Evolutionary conservation across 495 filamentous ascomycete genomes (phyloP).

Genomic region (Cryomyces minteri): DNA sequence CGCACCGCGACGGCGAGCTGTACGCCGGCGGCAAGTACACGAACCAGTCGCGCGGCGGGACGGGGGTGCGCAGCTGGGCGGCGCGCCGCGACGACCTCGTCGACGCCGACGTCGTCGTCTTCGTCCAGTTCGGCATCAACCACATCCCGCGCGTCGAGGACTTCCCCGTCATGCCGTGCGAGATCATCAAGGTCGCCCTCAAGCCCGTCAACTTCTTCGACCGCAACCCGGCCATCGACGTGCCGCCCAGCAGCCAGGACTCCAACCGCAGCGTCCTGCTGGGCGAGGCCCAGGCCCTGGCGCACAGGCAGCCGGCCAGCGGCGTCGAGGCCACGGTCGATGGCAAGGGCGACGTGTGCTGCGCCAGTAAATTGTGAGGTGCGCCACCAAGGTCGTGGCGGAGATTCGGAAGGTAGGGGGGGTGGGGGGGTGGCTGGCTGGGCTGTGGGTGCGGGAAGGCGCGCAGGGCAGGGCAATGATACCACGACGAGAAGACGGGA

Average conservation of each 20-base stretch:
- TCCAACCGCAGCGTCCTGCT: constrained; percentile 30
- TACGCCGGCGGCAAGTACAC: constrained; percentile 76
- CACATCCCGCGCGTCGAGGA: constrained; percentile 18
- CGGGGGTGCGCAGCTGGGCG: constrained; percentile 24
- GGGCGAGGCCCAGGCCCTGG: constrained; percentile 9
- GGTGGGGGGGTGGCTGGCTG: too few relatives aligned
- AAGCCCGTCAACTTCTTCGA: constrained; percentile 61
- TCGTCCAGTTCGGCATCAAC: constrained; percentile 26
- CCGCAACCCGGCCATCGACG: constrained; percentile 55
- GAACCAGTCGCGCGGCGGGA: constrained; percentile 56
- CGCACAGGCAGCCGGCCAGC: constrained; percentile 14
- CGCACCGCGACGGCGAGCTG: constrained; percentile 58
- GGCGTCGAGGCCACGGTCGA: constrained; percentile 16
- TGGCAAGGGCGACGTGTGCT: constrained; percentile 22
- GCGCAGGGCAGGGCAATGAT: too few relatives aligned
- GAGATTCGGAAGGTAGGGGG: too few relatives aligned
- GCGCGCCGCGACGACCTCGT: constrained; percentile 21
- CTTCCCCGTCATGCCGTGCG: constrained; percentile 40
- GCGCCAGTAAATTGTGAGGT: constrained; percentile 8
- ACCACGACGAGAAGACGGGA: too few relatives aligned
- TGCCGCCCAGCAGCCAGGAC: constrained; percentile 38
- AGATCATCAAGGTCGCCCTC: constrained; percentile 40
- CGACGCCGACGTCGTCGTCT: constrained; percentile 25
- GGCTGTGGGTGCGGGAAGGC: too few relatives aligned
- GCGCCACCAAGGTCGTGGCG: not conserved